Conservation (phyloP, 305 asterid genomes). For the Solanum aculeatissimum region DNA sequence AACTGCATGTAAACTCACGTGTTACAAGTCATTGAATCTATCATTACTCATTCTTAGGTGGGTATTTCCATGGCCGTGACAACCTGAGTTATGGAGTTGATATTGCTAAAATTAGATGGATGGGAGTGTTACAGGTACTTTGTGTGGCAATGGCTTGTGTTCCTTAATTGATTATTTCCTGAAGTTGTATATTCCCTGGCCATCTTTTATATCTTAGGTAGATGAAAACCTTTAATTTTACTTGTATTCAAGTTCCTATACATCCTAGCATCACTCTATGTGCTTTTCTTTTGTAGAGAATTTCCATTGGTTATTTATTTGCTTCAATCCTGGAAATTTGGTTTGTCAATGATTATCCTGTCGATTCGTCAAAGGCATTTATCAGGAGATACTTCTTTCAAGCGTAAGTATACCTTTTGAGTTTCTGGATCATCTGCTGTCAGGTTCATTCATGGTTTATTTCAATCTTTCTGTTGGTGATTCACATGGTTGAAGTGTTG, state of each 20-base stretch:
- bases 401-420: constrained; percentile 35
- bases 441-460: background rate
- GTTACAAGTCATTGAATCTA: background rate
- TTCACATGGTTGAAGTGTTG: background rate
- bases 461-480: background rate
- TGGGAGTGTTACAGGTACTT: constrained; percentile 87
- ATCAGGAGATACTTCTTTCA: constrained; percentile 58
- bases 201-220: background rate
- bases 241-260: background rate
- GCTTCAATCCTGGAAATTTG: constrained; percentile 68
- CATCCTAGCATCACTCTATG: background rate
- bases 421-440: background rate
- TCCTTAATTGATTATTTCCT: background rate
- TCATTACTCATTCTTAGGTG: constrained; percentile 39
- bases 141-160: constrained; percentile 1
- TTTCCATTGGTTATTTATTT: constrained; percentile 71
- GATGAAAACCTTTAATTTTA: background rate
- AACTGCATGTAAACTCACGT: background rate
- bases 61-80: constrained; percentile 68
- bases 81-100: constrained; percentile 71
- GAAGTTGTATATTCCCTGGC: background rate
- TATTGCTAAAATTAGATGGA: constrained; percentile 49
- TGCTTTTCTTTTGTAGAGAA: constrained; percentile 42
- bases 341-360: constrained; percentile 41
- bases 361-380: constrained; percentile 47